A percentile compares a stretch with the other conserved stretches of the same genome.
phyloP scores from a whole-genome alignment of 2,329 filamentous ascomycete genomes.

The Helotiales sp. region DNA sequence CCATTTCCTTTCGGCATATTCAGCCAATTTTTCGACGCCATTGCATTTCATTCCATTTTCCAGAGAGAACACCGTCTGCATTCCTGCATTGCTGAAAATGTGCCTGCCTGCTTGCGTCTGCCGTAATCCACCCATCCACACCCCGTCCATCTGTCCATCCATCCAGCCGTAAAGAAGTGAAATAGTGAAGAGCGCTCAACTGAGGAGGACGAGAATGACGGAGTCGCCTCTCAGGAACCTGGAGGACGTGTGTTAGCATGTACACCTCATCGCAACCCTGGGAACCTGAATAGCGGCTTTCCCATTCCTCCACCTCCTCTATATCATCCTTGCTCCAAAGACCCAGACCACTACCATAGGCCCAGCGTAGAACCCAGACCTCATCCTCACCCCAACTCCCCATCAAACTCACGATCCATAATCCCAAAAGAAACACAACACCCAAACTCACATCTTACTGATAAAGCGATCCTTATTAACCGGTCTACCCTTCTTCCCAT shows the following conservation, averaged over 20 bases:
- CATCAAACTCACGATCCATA: not conserved
- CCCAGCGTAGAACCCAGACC: no score
- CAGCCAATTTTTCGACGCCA: slow-evolving; percentile 40
- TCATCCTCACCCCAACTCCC: not conserved
- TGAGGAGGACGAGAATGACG: slow-evolving; percentile 45
- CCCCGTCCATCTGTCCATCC: slow-evolving; percentile 4
- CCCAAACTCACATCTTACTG: slow-evolving; percentile 81
- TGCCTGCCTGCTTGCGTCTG: not conserved
- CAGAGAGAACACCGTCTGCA: slow-evolving; percentile 31
- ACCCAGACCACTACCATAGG: no score
- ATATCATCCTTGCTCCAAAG: no score
- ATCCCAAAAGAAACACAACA: slow-evolving; percentile 9
- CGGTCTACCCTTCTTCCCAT: slow-evolving; percentile 84
- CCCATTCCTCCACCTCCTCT: slow-evolving; percentile 3
- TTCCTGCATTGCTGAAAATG: not conserved
- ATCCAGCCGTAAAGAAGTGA: slow-evolving; percentile 19
- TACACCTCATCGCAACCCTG: not conserved
- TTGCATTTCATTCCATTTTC: slow-evolving; percentile 26
- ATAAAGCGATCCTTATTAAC: slow-evolving; percentile 99
- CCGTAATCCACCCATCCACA: slow-evolving; percentile 16
- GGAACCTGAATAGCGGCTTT: not conserved
- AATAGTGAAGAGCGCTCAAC: slow-evolving; percentile 34
- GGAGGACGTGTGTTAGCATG: slow-evolving; percentile 13
- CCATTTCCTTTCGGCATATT: slow-evolving; percentile 27
- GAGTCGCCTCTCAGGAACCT: slow-evolving; percentile 47